These are phyloP conservation scores for Trypanosomatidae sp. DNA, from an alignment of 208 protist genomes.

Conservation along the genomic window DNA sequence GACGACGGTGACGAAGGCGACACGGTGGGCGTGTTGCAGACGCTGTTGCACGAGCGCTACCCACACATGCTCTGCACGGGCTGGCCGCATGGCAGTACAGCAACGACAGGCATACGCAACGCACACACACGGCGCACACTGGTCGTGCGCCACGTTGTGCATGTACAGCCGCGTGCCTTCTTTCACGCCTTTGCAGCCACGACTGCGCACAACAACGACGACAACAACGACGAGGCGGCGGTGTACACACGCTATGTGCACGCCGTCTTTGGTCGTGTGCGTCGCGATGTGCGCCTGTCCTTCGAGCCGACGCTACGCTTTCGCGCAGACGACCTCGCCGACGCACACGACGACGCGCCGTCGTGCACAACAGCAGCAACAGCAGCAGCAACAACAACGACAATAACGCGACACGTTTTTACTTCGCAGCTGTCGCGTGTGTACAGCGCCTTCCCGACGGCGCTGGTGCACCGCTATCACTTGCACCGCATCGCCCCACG, in stretches of 20 bases:
- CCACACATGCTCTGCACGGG: no score
- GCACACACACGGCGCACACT: slow-evolving; percentile 9
- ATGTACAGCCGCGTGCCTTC: slow-evolving; percentile 26
- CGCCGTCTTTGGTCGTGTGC: slow-evolving; percentile 1
- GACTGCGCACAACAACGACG: neutral
- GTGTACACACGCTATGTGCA: slow-evolving; percentile 1
- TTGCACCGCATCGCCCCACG: slow-evolving; percentile 37
- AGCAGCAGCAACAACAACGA: neutral
- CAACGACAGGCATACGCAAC: neutral
- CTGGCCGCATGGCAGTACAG: no score
- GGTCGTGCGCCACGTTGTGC: slow-evolving; percentile 19
- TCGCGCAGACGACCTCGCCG: slow-evolving; percentile 4
- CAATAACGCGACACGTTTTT: slow-evolving; percentile 63
- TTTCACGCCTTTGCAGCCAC: slow-evolving; percentile 7
- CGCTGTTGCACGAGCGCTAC: no score
- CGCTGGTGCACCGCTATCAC: slow-evolving; percentile 70
- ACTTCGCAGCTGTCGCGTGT: slow-evolving; percentile 19
- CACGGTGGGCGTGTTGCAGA: no score
- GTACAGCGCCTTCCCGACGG: slow-evolving; percentile 73
- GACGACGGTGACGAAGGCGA: no score
- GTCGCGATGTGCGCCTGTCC: neutral
- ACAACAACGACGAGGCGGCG: neutral
- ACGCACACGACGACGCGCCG: neutral
- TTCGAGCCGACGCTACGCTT: slow-evolving; percentile 11
- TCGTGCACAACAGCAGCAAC: no score